A percentile compares a stretch with the other conserved stretches of the same genome.
Evolutionary conservation across 768 basidiomycete genomes (phyloP).

Genomic region (Leucocoprinus birnbaumii): DNA sequence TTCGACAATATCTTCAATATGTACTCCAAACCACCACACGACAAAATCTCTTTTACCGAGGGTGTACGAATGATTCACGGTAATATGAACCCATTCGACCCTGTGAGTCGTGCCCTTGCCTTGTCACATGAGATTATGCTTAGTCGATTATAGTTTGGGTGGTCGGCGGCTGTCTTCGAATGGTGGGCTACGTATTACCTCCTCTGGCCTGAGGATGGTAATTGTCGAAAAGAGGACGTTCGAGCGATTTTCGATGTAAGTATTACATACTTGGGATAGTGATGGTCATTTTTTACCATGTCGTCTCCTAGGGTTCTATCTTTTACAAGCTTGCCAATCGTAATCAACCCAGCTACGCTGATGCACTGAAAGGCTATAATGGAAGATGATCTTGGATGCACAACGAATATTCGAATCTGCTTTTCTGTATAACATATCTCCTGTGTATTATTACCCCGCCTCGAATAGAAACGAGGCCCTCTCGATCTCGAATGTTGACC

Average conservation of each 20-base stretch:
- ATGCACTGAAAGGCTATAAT: too few relatives aligned
- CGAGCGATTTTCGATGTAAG: constrained; percentile 35
- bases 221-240: constrained; percentile 36
- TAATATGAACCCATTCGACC: constrained; percentile 36
- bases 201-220: constrained; percentile 33
- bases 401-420: too few relatives aligned
- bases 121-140: too few relatives aligned
- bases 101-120: constrained; percentile 21
- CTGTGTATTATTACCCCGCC: too few relatives aligned
- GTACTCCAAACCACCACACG: constrained; percentile 38
- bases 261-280: too few relatives aligned
- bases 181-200: constrained; percentile 39
- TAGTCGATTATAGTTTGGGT: constrained; percentile 41
- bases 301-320: constrained; percentile 26
- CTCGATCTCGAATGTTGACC: too few relatives aligned
- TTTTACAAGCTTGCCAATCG: constrained; percentile 32
- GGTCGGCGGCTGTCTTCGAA: constrained; percentile 36
- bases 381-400: too few relatives aligned
- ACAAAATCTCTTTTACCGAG: constrained; percentile 35
- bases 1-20: constrained; percentile 38
- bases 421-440: too few relatives aligned
- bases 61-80: constrained; percentile 38
- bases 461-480: too few relatives aligned
- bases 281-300: too few relatives aligned
- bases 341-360: not conserved